Evolutionary conservation across 495 filamentous ascomycete genomes (phyloP).

Genomic region (Lasiosphaeriaceae sp.): DNA sequence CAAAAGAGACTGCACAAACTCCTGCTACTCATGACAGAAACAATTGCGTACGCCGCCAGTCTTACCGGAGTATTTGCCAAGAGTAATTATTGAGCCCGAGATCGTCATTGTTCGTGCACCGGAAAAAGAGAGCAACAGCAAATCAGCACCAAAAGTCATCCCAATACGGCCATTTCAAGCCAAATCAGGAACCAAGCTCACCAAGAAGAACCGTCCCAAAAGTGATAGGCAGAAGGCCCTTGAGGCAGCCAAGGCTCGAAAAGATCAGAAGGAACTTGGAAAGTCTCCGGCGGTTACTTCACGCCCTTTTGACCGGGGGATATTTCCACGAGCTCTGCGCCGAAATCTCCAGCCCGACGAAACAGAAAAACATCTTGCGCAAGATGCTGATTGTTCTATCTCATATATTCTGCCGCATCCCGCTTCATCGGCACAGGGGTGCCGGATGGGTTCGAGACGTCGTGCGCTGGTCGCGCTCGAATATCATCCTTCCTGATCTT

Average conservation of each 20-base stretch:
- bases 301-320: conserved; percentile 62
- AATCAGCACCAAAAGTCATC: too few species aligned
- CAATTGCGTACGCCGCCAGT: conserved; percentile 65
- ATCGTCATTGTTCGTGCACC: conserved; percentile 41
- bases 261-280: conserved; percentile 22
- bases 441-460: conserved; percentile 29
- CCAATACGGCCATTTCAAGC: background rate
- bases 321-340: conserved; percentile 64
- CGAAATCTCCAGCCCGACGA: conserved; percentile 38
- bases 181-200: conserved; percentile 16
- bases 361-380: conserved; percentile 18
- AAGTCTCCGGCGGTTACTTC: conserved; percentile 24
- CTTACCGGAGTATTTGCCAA: conserved; percentile 62
- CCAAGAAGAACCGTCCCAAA: conserved; percentile 21
- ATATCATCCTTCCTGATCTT: conserved; percentile 61
- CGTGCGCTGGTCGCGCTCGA: conserved; percentile 49
- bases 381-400: conserved; percentile 63
- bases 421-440: conserved; percentile 8
- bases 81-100: conserved; percentile 59
- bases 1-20: too few species aligned
- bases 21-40: conserved; percentile 62
- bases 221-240: conserved; percentile 22
- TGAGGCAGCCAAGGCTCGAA: conserved; percentile 12
- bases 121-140: background rate
- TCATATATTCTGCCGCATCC: conserved; percentile 55